phyloP scores from a whole-genome alignment of 2,329 filamentous ascomycete genomes.

The Colletotrichum kahawae region DNA sequence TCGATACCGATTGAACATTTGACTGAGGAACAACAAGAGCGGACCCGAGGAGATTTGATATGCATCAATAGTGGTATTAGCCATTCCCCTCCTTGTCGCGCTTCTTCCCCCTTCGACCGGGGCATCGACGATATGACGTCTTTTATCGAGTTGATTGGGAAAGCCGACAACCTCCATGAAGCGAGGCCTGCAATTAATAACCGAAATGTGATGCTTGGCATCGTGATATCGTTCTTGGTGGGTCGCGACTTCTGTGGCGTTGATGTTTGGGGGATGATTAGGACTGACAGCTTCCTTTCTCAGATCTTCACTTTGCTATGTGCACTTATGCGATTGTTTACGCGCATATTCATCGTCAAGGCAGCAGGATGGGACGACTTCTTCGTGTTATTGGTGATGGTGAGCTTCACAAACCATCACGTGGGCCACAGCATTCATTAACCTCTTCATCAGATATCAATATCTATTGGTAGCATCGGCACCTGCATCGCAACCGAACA shows the following conservation, averaged over 20 bases:
- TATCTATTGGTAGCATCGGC: constrained; percentile 1
- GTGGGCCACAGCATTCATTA: not conserved
- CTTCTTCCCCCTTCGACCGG: not conserved
- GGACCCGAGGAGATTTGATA: not conserved
- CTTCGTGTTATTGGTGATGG: constrained; percentile 18
- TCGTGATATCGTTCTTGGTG: constrained; percentile 23
- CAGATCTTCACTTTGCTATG: constrained; percentile 14
- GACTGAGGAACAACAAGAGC: not conserved
- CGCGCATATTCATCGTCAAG: constrained; percentile 13
- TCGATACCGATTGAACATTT: not conserved
- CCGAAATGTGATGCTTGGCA: constrained; percentile 4
- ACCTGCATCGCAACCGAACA: not conserved
- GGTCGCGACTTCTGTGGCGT: not conserved
- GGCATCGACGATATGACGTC: not conserved
- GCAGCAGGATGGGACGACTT: constrained; percentile 23
- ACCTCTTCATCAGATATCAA: not conserved
- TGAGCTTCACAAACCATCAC: not conserved
- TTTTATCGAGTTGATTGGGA: constrained; percentile 14
- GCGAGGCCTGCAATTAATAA: constrained; percentile 17
- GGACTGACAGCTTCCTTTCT: not conserved
- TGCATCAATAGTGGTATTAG: not conserved
- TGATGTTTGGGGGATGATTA: not conserved
- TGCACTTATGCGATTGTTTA: constrained; percentile 9
- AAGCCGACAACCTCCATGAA: constrained; percentile 21
- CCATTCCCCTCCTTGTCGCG: not conserved